Base-by-base conservation (phyloP, 371 early-diverging fungal species). In the Mucor indicus region DNA sequence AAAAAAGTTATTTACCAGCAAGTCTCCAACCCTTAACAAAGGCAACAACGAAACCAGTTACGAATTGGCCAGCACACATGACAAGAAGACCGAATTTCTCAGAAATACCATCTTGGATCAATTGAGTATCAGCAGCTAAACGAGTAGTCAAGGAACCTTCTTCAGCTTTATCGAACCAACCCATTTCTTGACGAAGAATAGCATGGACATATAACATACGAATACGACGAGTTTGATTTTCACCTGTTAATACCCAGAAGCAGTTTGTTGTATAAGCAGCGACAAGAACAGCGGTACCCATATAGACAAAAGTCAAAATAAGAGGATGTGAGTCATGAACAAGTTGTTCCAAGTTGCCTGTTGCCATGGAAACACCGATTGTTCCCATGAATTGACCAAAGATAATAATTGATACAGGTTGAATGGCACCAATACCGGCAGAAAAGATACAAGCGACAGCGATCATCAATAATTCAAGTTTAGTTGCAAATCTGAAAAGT, bases 171-270 rank as follows among this genome's bases (percentile, higher is more conserved):
- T 98, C 98, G 59, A 93, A 96, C 87, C 91, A 98, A 17, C 82
- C 86, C 50, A 93, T 81, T 19, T 98, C 91, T 62, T 97, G 96
- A 25, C 90, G 83, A 30, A 98, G 70, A 32, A 93, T 79, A 1
- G 93, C 72, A 36, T 75, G 78, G 17, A 94, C 83, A 43, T 88
- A 92, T 16, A 38, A 23, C 8, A 44, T 31, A 29, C 75, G 64
- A 24, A 75, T 75, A 30, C 72, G 62, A 24, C 72, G 75, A 1
- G 61, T 56, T 43, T 64, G 64, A 24, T 66, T 66, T 44, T 62
- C 64, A 27, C 68, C 74, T 20, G 70, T 63, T 9, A 67, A 45
- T 22, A 69, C 62, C 75, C 75, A 75, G 37, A 61, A 66, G 25
- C 59, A 55, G 27, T 75, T 61, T 16, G 62, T 50, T 10, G 50